These are phyloP conservation scores for Debaryomyces hansenii DNA, from an alignment of 805 yeast species.

Conservation along the genomic window DNA sequence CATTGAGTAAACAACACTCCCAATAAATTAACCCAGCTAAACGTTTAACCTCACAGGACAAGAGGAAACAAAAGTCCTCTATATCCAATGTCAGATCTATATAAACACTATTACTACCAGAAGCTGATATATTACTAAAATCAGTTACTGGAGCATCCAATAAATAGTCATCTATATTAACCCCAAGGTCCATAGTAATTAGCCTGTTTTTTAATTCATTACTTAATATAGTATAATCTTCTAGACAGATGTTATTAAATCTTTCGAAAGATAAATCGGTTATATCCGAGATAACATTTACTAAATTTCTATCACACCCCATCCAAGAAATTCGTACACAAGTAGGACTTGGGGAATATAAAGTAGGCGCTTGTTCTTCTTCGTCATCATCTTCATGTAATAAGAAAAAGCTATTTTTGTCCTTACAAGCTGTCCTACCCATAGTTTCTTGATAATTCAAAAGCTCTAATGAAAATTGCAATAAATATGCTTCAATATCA, in stretches of 20 bases:
- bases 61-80: conserved; percentile 25
- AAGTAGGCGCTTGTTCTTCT: neutral
- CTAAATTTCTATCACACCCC: conserved; percentile 28
- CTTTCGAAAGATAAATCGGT: conserved; percentile 34
- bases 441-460: conserved; percentile 25
- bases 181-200: conserved; percentile 7
- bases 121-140: too few relatives aligned
- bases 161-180: conserved; percentile 1
- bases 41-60: conserved; percentile 28
- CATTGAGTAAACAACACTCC: conserved; percentile 25
- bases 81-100: neutral
- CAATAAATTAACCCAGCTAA: conserved; percentile 22
- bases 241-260: conserved; percentile 10
- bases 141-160: too few relatives aligned
- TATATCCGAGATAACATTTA: conserved; percentile 26
- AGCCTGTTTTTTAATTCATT: conserved; percentile 15
- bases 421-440: conserved; percentile 31
- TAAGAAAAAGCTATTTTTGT: conserved; percentile 20
- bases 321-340: conserved; percentile 24
- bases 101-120: neutral
- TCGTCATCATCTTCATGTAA: conserved; percentile 12
- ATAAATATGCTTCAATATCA: conserved; percentile 17
- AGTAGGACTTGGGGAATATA: neutral
- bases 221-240: conserved; percentile 13
- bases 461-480: conserved; percentile 23